Conservation (phyloP, 768 basidiomycete species). For the Pleurotus tuoliensis region DNA sequence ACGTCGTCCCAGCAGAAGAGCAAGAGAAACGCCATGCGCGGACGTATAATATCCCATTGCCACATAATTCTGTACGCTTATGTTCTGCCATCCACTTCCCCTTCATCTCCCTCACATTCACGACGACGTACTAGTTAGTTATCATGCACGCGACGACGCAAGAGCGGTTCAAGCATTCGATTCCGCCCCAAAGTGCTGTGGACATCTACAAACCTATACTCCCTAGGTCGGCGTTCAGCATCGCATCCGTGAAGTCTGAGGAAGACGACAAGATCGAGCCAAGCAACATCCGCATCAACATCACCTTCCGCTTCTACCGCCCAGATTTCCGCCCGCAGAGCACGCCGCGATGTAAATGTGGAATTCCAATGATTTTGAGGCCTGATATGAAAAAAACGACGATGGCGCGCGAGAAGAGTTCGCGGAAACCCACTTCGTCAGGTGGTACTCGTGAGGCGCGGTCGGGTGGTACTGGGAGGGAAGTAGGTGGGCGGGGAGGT, state of each 20-base stretch:
- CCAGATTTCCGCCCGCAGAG: conserved; percentile 69
- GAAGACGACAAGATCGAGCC: conserved; percentile 29
- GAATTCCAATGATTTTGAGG: conserved; percentile 63
- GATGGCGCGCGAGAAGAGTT: not conserved
- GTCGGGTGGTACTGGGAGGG: not conserved
- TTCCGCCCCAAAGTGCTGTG: conserved; percentile 67
- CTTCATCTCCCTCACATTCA: too few species aligned
- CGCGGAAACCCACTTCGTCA: not conserved
- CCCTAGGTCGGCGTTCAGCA: conserved; percentile 25
- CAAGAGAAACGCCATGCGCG: conserved; percentile 50
- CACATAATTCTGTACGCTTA: conserved; percentile 66
- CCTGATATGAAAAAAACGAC: conserved; percentile 53
- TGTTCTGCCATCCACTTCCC: too few species aligned
- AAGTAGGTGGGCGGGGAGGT: conserved; percentile 46
- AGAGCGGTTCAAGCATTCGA: conserved; percentile 76
- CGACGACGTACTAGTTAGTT: conserved; percentile 43
- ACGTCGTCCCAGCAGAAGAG: conserved; percentile 69
- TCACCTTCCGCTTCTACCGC: conserved; percentile 83
- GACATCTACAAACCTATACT: conserved; percentile 67
- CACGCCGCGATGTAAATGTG: conserved; percentile 73
- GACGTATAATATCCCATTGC: conserved; percentile 73
- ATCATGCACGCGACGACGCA: conserved; percentile 88
- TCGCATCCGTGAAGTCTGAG: not conserved
- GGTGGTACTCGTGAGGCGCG: too few species aligned
- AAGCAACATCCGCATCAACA: conserved; percentile 74